Percentiles rank a stretch among this genome's conserved stretches.
These are phyloP conservation scores for Plectosphaerella sp. DNA, from an alignment of 2,329 filamentous ascomycete genomes.

Conservation along the genomic window DNA sequence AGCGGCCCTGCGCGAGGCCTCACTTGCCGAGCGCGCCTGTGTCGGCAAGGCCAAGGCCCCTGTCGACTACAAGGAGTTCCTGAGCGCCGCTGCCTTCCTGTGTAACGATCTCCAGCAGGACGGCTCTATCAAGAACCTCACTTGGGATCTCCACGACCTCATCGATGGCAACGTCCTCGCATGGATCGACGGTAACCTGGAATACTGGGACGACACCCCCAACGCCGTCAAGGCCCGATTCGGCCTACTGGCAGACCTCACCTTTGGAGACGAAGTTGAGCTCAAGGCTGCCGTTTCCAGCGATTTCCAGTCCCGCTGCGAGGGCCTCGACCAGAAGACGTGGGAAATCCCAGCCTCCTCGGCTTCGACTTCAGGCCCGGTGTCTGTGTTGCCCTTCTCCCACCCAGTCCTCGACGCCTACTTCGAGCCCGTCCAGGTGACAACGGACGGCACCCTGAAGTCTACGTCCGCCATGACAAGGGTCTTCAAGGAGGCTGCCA, in stretches of 20 bases:
- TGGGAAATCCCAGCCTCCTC: no score
- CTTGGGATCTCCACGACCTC: slow-evolving; percentile 26
- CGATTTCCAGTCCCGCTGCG: slow-evolving; percentile 5
- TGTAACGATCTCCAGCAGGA: background rate
- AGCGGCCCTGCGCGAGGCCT: background rate
- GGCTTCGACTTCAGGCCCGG: slow-evolving; percentile 2
- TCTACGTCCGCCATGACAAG: slow-evolving; percentile 16
- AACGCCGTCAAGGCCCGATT: no score
- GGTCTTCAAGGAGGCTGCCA: slow-evolving; percentile 43
- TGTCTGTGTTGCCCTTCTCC: slow-evolving; percentile 37
- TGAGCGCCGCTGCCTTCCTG: background rate
- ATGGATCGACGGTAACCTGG: slow-evolving; percentile 1
- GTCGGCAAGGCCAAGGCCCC: background rate
- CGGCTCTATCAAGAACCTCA: background rate
- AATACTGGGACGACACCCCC: background rate
- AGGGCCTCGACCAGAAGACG: no score
- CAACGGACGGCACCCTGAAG: slow-evolving; percentile 20
- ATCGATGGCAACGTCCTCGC: slow-evolving; percentile 25
- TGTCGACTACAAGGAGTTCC: background rate
- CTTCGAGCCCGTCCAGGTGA: slow-evolving; percentile 35
- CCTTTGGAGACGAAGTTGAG: no score
- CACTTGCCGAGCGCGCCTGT: background rate
- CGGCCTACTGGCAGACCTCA: no score
- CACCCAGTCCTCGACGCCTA: slow-evolving; percentile 42
- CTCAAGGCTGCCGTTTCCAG: no score